Evolutionary conservation across 2,329 filamentous ascomycete species (phyloP).

Genomic region (Ilyonectria robusta): DNA sequence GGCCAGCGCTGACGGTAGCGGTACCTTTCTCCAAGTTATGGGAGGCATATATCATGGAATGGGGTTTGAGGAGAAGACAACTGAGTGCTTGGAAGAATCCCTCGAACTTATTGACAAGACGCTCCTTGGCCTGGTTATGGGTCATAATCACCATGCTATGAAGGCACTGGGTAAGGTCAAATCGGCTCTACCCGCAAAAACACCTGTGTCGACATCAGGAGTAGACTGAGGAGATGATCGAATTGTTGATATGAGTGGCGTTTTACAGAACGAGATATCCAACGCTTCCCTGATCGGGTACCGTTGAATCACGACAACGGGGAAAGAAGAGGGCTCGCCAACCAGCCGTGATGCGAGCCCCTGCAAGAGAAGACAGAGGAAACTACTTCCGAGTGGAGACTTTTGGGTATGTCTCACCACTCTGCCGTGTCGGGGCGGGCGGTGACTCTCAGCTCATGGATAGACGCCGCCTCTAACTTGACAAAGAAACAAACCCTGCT

Average conservation of each 20-base stretch:
- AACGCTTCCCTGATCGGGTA: background rate
- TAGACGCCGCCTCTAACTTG: background rate
- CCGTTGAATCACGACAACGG: background rate
- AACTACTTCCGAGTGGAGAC: no score
- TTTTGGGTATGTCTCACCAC: background rate
- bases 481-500: background rate
- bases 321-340: background rate
- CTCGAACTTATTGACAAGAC: background rate
- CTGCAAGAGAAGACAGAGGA: no score
- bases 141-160: background rate
- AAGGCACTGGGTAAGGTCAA: constrained; percentile 2
- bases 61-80: background rate
- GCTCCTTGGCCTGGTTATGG: background rate
- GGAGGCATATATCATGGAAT: constrained; percentile 6
- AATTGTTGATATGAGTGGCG: background rate
- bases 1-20: background rate
- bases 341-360: no score
- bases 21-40: background rate
- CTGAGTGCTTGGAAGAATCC: background rate
- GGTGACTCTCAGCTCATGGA: background rate
- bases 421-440: background rate
- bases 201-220: constrained; percentile 17
- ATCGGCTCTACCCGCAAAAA: background rate
- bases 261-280: background rate
- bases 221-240: constrained; percentile 19